phyloP scores from a whole-genome alignment of 2,329 filamentous ascomycete species.

The Talaromyces sp. region DNA sequence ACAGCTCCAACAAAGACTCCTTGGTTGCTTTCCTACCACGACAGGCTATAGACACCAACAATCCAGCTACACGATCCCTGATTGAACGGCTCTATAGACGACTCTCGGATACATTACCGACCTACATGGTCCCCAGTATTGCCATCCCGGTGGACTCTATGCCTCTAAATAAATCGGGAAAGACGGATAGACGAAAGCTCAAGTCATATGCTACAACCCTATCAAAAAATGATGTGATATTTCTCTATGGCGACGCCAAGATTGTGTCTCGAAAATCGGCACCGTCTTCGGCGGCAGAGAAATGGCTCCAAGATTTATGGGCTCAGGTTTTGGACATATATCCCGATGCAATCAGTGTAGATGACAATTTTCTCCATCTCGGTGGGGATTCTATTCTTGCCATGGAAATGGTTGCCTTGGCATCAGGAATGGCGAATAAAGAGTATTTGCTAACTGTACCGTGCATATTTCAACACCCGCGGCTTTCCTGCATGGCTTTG shows the following conservation, averaged over 20 bases:
- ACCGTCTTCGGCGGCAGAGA: conserved; percentile 11
- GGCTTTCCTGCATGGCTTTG: not conserved
- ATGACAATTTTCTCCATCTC: conserved; percentile 24
- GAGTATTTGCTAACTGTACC: not conserved
- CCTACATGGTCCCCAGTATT: conserved; percentile 5
- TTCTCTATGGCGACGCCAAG: not conserved
- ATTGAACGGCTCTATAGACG: no score
- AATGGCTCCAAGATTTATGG: conserved; percentile 14
- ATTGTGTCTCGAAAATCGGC: not conserved
- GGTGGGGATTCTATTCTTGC: conserved; percentile 20
- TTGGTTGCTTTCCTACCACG: not conserved
- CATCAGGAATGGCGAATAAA: not conserved
- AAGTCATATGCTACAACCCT: not conserved
- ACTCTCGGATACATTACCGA: not conserved
- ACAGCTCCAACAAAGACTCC: not conserved
- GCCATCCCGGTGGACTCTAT: not conserved
- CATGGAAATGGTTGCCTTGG: conserved; percentile 14
- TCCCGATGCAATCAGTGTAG: conserved; percentile 13
- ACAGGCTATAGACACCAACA: not conserved
- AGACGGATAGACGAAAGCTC: conserved; percentile 3
- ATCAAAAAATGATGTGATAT: not conserved
- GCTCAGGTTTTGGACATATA: conserved; percentile 16
- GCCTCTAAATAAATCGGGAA: conserved; percentile 5
- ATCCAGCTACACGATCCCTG: no score
- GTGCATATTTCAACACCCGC: conserved; percentile 2